Evolutionary conservation across 345 rosid species (phyloP).

Genomic region (Hibiscus tridactylites): DNA sequence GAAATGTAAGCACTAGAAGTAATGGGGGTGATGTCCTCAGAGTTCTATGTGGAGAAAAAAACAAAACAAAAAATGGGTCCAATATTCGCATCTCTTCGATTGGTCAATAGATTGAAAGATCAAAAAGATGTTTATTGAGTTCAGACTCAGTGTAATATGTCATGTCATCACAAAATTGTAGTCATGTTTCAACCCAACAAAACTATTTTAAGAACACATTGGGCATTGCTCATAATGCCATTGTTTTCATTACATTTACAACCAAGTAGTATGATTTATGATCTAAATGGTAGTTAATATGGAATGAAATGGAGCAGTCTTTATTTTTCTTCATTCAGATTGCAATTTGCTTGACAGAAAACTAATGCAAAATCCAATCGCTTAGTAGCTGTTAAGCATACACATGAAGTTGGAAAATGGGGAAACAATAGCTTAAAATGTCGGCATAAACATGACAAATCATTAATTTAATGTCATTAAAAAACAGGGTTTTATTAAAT

Average conservation of each 20-base stretch:
- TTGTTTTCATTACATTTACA: not conserved
- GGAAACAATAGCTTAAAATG: conserved; percentile 40
- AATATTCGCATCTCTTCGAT: not conserved
- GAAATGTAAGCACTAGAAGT: not conserved
- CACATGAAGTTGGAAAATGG: conserved; percentile 38
- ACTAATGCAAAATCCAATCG: conserved; percentile 11
- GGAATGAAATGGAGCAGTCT: conserved; percentile 14
- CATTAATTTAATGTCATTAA: conserved; percentile 18
- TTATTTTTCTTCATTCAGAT: conserved; percentile 7
- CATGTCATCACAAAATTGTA: not conserved
- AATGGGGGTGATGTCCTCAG: not conserved
- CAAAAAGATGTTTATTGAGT: not conserved
- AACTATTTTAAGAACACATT: too few relatives aligned
- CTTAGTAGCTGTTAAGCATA: conserved; percentile 13
- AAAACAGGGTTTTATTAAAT: conserved; percentile 18
- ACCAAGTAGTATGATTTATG: not conserved
- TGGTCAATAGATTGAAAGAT: not conserved
- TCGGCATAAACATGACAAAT: conserved; percentile 48
- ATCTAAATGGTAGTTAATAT: not conserved
- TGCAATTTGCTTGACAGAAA: conserved; percentile 2
- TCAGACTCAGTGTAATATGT: not conserved
- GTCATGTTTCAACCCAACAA: not conserved
- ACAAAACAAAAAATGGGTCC: too few relatives aligned
- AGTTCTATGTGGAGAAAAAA: too few relatives aligned
- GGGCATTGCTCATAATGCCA: too few relatives aligned